phyloP scores from a whole-genome alignment of 352 stramenopile genomes.

The Thraustotheca clavata region DNA sequence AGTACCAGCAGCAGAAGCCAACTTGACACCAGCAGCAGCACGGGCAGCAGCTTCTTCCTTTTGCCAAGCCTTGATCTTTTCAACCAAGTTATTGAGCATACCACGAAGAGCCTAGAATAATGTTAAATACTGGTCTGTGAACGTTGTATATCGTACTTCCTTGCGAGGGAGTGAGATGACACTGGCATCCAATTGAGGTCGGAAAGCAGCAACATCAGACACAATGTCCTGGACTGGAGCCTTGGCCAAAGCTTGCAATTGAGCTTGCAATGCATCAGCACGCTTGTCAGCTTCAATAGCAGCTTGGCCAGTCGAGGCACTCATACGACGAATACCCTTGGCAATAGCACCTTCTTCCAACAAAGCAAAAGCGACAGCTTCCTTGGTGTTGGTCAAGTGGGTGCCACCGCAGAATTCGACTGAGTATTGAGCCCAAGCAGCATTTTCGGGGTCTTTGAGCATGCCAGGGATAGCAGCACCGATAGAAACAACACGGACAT shows the following conservation, averaged over 20 bases:
- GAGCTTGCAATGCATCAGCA: conserved; percentile 67
- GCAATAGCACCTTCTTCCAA: conserved; percentile 95
- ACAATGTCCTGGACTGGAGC: conserved; percentile 66
- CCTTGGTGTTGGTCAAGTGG: conserved; percentile 93
- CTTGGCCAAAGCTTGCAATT: conserved; percentile 70
- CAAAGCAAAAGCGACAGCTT: conserved; percentile 95
- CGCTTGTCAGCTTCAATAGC: conserved; percentile 83
- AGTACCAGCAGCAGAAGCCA: conserved; percentile 41
- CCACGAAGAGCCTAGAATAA: conserved; percentile 37
- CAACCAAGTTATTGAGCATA: conserved; percentile 61
- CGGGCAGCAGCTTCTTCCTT: conserved; percentile 61
- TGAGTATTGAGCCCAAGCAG: conserved; percentile 86
- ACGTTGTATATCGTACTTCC: conserved; percentile 37
- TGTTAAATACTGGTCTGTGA: neutral
- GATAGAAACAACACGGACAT: conserved; percentile 95
- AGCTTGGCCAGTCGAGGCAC: conserved; percentile 86
- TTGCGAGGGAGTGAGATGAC: conserved; percentile 90
- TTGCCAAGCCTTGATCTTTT: conserved; percentile 73
- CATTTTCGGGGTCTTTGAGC: conserved; percentile 84
- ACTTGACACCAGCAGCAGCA: conserved; percentile 57
- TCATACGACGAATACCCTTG: conserved; percentile 96
- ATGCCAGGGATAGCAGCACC: conserved; percentile 69
- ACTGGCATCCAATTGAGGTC: conserved; percentile 78
- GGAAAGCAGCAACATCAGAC: conserved; percentile 85
- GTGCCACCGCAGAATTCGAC: conserved; percentile 99